Base-by-base conservation (phyloP, 2,329 filamentous ascomycete species). In the Diaporthe vaccinii region DNA sequence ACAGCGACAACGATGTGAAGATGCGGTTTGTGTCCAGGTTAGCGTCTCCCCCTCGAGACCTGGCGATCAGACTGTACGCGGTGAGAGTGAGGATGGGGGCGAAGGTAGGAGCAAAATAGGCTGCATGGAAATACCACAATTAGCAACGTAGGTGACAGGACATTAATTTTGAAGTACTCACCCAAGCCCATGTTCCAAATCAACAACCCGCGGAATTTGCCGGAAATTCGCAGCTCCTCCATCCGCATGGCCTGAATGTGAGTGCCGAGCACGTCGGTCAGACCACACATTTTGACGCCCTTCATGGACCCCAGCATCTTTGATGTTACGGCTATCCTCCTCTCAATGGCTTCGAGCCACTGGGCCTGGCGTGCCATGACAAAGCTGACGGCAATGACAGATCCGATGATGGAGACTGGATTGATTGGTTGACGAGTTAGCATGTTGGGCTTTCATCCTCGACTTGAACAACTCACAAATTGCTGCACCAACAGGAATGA, bases 301-400 rank as follows among this genome's bases (percentile, higher is more conserved):
- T 86, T 86, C 76, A 86, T 84, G 9, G 82, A 81, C 1, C 82
- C 82, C 57, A 86, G 82, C 73, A 85, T 78, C 3, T 79, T 77
- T 78, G 78, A 2, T 67, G 82, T 84, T 39, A 81, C 78, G 7
- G 83, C 80, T 9, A 87, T 80, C 0, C 86, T 83, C 6, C 77
- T 79, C 74, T 87, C 85, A 1, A 83, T 86, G 7, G 85, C 84
- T 3, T 68, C 74, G 39, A 84, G 86, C 85, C 85, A 87, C 3
- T 79, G 78, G 31, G 76, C 73, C 22, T 81, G 81, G 12, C 86
- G 76, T 57, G 83, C 79, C 75, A 78, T 78, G 39, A 85, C 84
- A 5, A 87, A 49, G 6, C 36, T 59, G 41, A 46, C 34, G 82
- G 71, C 81, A 84, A 5, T 81, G 80, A 74, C 85, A 86, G 59